Evolutionary conservation across 2,329 filamentous ascomycete species (phyloP).

Genomic region (Phialocephala sp.): DNA sequence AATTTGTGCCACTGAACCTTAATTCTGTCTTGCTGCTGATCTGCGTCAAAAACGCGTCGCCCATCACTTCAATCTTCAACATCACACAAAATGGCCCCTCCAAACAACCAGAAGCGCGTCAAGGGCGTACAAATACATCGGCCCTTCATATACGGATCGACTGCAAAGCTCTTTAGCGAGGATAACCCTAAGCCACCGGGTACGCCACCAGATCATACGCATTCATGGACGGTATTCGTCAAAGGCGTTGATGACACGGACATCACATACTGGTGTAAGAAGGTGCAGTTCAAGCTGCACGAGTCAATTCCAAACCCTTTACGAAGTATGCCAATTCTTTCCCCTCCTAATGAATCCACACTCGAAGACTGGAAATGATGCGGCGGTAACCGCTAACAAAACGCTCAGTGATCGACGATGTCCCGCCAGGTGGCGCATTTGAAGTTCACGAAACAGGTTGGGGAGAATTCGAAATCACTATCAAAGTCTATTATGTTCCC

Average conservation of each 20-base stretch:
- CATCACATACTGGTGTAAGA: conserved; percentile 93
- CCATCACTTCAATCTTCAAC: neutral
- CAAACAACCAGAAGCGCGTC: conserved; percentile 63
- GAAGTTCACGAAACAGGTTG: conserved; percentile 92
- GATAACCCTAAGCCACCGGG: conserved; percentile 78
- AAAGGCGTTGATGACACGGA: conserved; percentile 88
- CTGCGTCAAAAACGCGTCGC: conserved; percentile 13
- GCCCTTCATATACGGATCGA: conserved; percentile 77
- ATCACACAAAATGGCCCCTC: conserved; percentile 58
- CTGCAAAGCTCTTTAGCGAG: conserved; percentile 80
- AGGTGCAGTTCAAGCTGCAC: conserved; percentile 97
- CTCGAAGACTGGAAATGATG: neutral
- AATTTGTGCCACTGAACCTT: conserved; percentile 24
- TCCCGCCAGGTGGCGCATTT: conserved; percentile 68
- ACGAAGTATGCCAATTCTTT: conserved; percentile 61
- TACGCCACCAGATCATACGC: conserved; percentile 89
- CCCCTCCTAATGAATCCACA: neutral
- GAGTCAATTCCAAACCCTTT: conserved; percentile 94
- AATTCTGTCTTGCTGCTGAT: neutral
- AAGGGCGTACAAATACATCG: conserved; percentile 69
- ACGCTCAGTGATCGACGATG: conserved; percentile 69
- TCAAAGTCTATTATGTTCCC: conserved; percentile 91
- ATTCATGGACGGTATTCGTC: conserved; percentile 95
- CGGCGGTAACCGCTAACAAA: neutral
- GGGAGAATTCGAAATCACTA: conserved; percentile 96